These are phyloP conservation scores for Diplogelasinospora grovesii DNA, from an alignment of 495 filamentous ascomycete genomes.

Conservation along the genomic window DNA sequence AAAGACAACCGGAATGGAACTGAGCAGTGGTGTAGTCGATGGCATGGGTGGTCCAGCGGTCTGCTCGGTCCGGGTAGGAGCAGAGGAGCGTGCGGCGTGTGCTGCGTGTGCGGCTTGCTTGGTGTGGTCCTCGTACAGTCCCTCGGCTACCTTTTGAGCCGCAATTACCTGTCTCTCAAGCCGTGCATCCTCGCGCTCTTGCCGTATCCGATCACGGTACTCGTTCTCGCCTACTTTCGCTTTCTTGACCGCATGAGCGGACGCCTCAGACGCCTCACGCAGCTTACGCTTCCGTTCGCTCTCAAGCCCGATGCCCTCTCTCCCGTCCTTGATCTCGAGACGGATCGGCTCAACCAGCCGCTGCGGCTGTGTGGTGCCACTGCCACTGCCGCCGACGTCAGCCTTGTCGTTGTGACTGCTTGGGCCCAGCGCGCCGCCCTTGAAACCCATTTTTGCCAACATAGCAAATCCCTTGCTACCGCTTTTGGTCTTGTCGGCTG, in stretches of 20 bases:
- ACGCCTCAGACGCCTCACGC: constrained; percentile 52
- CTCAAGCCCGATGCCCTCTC: constrained; percentile 81
- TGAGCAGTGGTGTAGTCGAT: no score
- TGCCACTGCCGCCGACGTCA: constrained; percentile 11
- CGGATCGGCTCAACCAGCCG: constrained; percentile 60
- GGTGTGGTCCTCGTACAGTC: constrained; percentile 59
- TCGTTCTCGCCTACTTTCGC: constrained; percentile 63
- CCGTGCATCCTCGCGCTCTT: constrained; percentile 65
- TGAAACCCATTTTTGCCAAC: constrained; percentile 96
- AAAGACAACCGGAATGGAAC: constrained; percentile 71
- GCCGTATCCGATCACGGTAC: constrained; percentile 66
- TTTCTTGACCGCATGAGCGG: constrained; percentile 49
- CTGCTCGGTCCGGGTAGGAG: no score
- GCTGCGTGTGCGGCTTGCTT: no score
- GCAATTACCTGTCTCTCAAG: constrained; percentile 59
- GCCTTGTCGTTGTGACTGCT: neutral
- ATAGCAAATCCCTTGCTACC: constrained; percentile 88
- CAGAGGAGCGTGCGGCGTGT: no score
- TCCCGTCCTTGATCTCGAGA: constrained; percentile 66
- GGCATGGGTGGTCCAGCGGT: no score
- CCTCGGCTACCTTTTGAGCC: constrained; percentile 77
- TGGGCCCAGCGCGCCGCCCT: constrained; percentile 59
- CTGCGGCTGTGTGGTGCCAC: constrained; percentile 10
- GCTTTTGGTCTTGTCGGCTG: constrained; percentile 14
- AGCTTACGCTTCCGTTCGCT: constrained; percentile 77